Evolutionary conservation across 2,329 filamentous ascomycete species (phyloP).

Genomic region (Arthrobotrys megalospora): DNA sequence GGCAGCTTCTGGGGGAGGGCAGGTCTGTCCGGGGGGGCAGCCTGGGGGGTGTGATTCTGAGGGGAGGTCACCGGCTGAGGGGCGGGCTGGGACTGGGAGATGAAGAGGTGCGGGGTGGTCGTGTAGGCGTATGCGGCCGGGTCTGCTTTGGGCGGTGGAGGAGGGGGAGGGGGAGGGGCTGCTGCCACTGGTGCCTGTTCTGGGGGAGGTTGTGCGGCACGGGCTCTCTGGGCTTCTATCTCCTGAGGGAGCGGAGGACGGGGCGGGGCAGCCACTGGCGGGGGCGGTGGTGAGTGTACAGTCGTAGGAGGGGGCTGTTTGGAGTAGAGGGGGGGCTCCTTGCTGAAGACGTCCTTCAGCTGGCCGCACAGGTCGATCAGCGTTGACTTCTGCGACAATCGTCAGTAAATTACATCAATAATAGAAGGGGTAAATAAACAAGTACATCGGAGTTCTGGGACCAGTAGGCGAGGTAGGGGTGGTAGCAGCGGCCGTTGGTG

Average conservation of each 20-base stretch:
- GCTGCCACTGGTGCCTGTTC: constrained; percentile 65
- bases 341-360: constrained; percentile 88
- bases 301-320: constrained; percentile 72
- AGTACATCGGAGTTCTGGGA: constrained; percentile 88
- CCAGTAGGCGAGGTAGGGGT: constrained; percentile 95
- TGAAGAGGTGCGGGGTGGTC: constrained; percentile 63
- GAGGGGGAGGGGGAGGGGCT: constrained; percentile 47
- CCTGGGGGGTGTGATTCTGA: constrained; percentile 58
- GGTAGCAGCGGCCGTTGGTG: constrained; percentile 91
- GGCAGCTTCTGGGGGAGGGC: constrained; percentile 49
- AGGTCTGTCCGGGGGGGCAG: constrained; percentile 43
- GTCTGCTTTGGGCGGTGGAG: constrained; percentile 56
- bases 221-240: constrained; percentile 68
- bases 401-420: neutral
- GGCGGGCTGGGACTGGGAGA: constrained; percentile 64
- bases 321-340: constrained; percentile 91
- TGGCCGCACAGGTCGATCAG: constrained; percentile 86
- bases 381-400: constrained; percentile 78
- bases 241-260: constrained; percentile 81
- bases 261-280: constrained; percentile 72
- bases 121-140: constrained; percentile 49
- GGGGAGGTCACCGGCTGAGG: constrained; percentile 61
- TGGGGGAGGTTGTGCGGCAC: constrained; percentile 65
- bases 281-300: neutral
- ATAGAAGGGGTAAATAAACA: neutral